Percentiles rank a stretch among this genome's conserved stretches.
These are phyloP conservation scores for Crithidia thermophila DNA, from an alignment of 208 protist species.

Conservation along the genomic window DNA sequence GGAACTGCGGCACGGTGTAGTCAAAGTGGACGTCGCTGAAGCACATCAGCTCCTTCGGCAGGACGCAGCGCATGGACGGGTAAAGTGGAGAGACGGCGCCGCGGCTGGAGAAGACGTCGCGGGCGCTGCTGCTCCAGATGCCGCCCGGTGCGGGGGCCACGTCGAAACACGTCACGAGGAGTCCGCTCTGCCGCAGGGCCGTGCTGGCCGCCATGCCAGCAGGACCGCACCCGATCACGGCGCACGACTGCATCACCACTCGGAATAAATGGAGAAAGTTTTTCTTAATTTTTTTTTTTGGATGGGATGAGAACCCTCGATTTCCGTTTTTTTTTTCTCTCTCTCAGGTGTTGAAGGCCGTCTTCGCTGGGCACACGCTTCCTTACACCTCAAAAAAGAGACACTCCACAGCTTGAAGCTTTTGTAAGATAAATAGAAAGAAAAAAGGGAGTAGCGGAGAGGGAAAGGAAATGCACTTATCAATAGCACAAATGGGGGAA, in stretches of 20 bases:
- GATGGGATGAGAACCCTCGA: neutral
- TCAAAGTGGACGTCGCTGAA: slow-evolving; percentile 88
- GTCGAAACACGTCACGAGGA: slow-evolving; percentile 91
- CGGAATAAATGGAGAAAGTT: neutral
- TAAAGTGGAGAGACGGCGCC: slow-evolving; percentile 80
- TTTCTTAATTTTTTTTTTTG: neutral
- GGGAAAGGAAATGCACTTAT: neutral
- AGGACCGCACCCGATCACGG: slow-evolving; percentile 88
- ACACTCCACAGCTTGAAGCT: too few relatives aligned
- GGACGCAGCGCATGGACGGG: slow-evolving; percentile 79
- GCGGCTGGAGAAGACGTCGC: slow-evolving; percentile 66
- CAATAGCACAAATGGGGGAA: neutral
- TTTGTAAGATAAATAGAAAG: neutral
- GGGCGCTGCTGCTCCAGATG: slow-evolving; percentile 74
- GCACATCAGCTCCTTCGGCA: slow-evolving; percentile 88
- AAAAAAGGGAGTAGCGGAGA: neutral
- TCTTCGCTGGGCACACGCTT: too few relatives aligned
- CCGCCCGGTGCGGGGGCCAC: slow-evolving; percentile 63
- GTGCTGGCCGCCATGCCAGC: slow-evolving; percentile 82
- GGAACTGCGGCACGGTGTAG: slow-evolving; percentile 83
- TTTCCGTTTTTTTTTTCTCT: too few relatives aligned
- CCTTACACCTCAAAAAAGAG: too few relatives aligned
- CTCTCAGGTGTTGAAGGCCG: too few relatives aligned
- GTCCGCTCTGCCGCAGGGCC: slow-evolving; percentile 66
- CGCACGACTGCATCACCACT: slow-evolving; percentile 74